Evolutionary conservation across 1,139 yeast genomes (phyloP).

Genomic region (Debaryomyces psychrophilus): DNA sequence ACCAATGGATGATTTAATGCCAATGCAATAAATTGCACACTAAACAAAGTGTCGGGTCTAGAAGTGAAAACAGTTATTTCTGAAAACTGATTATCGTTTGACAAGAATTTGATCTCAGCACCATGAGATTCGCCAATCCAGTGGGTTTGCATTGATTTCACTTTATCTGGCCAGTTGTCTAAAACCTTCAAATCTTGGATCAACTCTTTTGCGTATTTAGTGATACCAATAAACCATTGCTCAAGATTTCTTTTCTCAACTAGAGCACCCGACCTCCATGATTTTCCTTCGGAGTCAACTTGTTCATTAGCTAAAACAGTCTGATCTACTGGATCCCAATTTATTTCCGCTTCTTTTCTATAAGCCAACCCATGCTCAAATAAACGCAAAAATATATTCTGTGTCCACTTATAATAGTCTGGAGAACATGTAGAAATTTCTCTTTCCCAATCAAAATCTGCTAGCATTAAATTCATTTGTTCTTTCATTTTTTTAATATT

Average conservation of each 20-base stretch:
- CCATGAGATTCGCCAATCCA: slow-evolving; percentile 95
- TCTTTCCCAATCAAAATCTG: slow-evolving; percentile 92
- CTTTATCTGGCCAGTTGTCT: slow-evolving; percentile 83
- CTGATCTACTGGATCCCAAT: slow-evolving; percentile 96
- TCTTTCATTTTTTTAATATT: slow-evolving; percentile 83
- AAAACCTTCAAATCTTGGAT: slow-evolving; percentile 62
- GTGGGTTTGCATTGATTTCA: slow-evolving; percentile 84
- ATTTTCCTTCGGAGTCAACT: slow-evolving; percentile 84
- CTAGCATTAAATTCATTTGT: slow-evolving; percentile 77
- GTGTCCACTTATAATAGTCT: slow-evolving; percentile 91
- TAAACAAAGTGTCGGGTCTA: slow-evolving; percentile 82
- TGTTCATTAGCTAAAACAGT: slow-evolving; percentile 97
- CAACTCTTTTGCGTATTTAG: slow-evolving; percentile 72
- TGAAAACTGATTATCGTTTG: slow-evolving; percentile 20
- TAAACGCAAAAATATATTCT: slow-evolving; percentile 74
- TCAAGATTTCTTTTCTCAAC: slow-evolving; percentile 80
- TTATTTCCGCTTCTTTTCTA: slow-evolving; percentile 81
- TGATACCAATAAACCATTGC: slow-evolving; percentile 93
- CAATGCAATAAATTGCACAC: slow-evolving; percentile 81
- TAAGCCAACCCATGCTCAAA: slow-evolving; percentile 81
- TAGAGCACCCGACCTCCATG: slow-evolving; percentile 96
- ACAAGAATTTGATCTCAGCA: slow-evolving; percentile 60
- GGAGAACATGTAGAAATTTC: slow-evolving; percentile 88
- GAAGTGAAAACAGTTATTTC: slow-evolving; percentile 72
- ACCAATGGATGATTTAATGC: slow-evolving; percentile 72